Evolutionary conservation across 2,329 filamentous ascomycete species (phyloP).

Genomic region (Penicillium sp.): DNA sequence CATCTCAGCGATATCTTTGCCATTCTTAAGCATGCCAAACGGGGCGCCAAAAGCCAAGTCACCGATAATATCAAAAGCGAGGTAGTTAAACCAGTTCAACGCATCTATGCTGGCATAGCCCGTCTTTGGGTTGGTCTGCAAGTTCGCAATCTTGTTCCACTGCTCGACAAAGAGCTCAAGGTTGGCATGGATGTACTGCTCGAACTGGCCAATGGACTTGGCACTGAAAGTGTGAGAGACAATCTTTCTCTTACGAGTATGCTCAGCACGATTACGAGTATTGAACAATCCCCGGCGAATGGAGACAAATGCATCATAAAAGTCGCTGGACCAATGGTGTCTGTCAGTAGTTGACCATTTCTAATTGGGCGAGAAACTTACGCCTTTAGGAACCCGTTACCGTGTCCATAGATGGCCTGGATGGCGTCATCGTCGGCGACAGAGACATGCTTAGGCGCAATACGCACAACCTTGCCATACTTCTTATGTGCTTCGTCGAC

Average conservation of each 20-base stretch:
- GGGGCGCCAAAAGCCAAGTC: constrained; percentile 71
- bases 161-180: constrained; percentile 71
- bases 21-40: constrained; percentile 79
- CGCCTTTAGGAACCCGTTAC: constrained; percentile 73
- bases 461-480: constrained; percentile 73
- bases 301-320: constrained; percentile 89
- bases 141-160: constrained; percentile 65
- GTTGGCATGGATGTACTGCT: constrained; percentile 83
- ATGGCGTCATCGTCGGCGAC: constrained; percentile 79
- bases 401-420: constrained; percentile 73
- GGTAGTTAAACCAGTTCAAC: constrained; percentile 78
- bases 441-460: constrained; percentile 82
- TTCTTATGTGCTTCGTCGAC: constrained; percentile 75
- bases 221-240: constrained; percentile 83
- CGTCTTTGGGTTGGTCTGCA: constrained; percentile 47
- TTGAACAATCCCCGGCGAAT: constrained; percentile 89
- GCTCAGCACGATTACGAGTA: constrained; percentile 76
- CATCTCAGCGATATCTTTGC: constrained; percentile 75
- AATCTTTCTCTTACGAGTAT: constrained; percentile 85
- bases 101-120: constrained; percentile 68
- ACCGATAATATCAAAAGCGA: constrained; percentile 62
- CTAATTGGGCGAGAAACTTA: constrained; percentile 39
- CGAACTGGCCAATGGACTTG: constrained; percentile 80
- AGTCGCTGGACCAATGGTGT: constrained; percentile 57
- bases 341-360: background rate